Conservation (phyloP, 352 stramenopile species). For the Phytophthora palmivora region DNA sequence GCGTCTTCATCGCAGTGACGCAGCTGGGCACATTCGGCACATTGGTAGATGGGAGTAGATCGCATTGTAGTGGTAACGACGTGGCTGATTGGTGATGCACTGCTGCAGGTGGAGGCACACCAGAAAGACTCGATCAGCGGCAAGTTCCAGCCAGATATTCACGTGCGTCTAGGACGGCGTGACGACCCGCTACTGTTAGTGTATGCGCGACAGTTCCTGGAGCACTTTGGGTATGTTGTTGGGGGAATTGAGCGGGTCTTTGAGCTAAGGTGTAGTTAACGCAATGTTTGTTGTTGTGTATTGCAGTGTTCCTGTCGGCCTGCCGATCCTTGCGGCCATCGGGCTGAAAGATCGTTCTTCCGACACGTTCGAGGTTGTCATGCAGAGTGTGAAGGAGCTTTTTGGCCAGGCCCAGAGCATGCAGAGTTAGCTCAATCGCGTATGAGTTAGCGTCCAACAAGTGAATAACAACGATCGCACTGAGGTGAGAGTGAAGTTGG, state of each 20-base stretch:
- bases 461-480: not conserved
- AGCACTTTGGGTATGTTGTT: slow-evolving; percentile 80
- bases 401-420: slow-evolving; percentile 36
- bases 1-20: slow-evolving; percentile 84
- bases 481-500: too few species aligned
- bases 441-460: slow-evolving; percentile 5
- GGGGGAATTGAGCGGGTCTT: too few species aligned
- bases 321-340: slow-evolving; percentile 76
- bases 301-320: slow-evolving; percentile 60
- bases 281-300: not conserved
- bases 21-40: slow-evolving; percentile 86
- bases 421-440: slow-evolving; percentile 14
- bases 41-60: slow-evolving; percentile 43
- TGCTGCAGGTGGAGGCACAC: slow-evolving; percentile 65
- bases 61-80: not conserved
- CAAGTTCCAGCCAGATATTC: slow-evolving; percentile 81
- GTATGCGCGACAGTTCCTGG: slow-evolving; percentile 83
- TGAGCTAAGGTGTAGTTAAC: not conserved
- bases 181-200: slow-evolving; percentile 87
- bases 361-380: slow-evolving; percentile 73
- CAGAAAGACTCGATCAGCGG: slow-evolving; percentile 83
- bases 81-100: not conserved
- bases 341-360: slow-evolving; percentile 83
- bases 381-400: slow-evolving; percentile 67
- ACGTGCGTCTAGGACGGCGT: slow-evolving; percentile 74